Evolutionary conservation across 169 alveolate species (phyloP), one percentile per base, ranked within the genome.

Genomic region (Eimeria tenella): DNA sequence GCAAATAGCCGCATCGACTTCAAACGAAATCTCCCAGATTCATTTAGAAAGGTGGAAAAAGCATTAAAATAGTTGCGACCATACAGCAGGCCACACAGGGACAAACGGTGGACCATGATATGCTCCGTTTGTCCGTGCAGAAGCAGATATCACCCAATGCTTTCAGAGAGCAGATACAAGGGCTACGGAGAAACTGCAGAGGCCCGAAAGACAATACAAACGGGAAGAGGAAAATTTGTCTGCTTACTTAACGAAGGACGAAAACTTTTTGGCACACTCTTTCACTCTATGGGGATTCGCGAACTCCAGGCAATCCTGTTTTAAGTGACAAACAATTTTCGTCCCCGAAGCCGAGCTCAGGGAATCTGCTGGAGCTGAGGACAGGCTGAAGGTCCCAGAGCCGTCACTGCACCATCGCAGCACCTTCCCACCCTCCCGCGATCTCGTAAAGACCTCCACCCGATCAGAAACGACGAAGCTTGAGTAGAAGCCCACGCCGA

Each of bases 401-500:
- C 99, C 99, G 63, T 98, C 98, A 55, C 99, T 98, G 96, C 98
- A 99, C 99, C 99, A 99, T 86, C 98, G 97, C 96, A 98, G 98
- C 56, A 81, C 96, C 52, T 62, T 42, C 55, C 77, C 93, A 93
- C 98, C 99, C 56, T 96, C 98, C 90, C 98, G 98, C 94, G 97
- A 95, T 95, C 99, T 98, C 74, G 99, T 97, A 86, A 98, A 97
- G 82, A 99, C 99, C n/a, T 98, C 97, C 50, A 99, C 99, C 96
- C 98, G 98, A 93, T 99, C 99, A 60, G 99, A 99, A 53, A 99
- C 99, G 92, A 99, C 98, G 97, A 99, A 99, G 65, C 99, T 99
- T 23, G 99, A 99, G 97, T 99, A 99, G 97, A 99, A 99, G 94
- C 99, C 99, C 60, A 99, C 99, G 93, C 99, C 99, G 94, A 99